phyloP scores from a whole-genome alignment of 805 yeast genomes.

The Dipodascus albidus region DNA sequence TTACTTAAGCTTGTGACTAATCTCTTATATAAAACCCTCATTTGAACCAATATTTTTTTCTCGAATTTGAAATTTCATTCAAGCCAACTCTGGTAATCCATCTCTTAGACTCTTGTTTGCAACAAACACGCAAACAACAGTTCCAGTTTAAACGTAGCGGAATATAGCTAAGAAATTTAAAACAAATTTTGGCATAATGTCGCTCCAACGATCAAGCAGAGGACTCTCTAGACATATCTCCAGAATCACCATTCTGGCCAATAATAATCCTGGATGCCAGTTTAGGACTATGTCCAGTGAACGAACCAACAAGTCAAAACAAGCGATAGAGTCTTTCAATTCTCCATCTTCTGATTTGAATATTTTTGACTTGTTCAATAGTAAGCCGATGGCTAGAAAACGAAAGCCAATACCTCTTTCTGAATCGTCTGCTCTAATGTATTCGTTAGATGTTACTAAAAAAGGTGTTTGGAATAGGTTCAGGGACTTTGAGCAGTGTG shows the following conservation, averaged over 20 bases:
- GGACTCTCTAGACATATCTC: not conserved
- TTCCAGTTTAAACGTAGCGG: too few relatives aligned
- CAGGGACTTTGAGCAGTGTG: not conserved
- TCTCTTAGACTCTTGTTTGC: too few relatives aligned
- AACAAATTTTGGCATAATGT: too few relatives aligned
- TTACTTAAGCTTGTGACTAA: too few relatives aligned
- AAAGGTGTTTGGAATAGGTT: not conserved
- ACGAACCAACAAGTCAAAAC: not conserved
- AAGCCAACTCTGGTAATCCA: too few relatives aligned
- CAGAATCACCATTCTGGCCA: not conserved
- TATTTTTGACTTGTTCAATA: not conserved
- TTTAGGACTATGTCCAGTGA: not conserved
- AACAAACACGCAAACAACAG: too few relatives aligned
- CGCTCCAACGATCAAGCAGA: not conserved
- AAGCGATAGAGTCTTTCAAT: not conserved
- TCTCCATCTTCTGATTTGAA: not conserved
- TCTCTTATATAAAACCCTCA: too few relatives aligned
- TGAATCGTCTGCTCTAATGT: not conserved
- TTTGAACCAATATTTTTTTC: not conserved
- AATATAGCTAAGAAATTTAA: too few relatives aligned
- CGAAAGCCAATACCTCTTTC: not conserved
- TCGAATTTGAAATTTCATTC: not conserved
- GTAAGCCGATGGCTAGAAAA: not conserved
- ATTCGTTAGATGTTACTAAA: not conserved
- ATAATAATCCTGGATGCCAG: not conserved